Evolutionary conservation across 192 early-diverging fungal species (phyloP).

Genomic region (Diversispora epigaea): DNA sequence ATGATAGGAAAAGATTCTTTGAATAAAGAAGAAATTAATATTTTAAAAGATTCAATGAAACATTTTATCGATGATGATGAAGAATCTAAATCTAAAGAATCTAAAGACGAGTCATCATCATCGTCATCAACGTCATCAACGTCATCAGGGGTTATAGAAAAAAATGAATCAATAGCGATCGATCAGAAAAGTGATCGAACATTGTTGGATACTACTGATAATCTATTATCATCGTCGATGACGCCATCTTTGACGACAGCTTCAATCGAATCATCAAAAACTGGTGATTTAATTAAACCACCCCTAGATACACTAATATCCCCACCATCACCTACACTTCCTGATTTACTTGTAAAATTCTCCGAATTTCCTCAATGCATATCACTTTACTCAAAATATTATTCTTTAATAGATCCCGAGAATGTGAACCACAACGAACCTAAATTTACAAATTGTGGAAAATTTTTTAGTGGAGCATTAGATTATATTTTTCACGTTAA

Average conservation of each 20-base stretch:
- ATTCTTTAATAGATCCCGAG: slow-evolving; percentile 13
- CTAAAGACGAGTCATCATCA: neutral
- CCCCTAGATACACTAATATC: neutral
- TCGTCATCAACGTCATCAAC: neutral
- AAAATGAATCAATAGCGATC: neutral
- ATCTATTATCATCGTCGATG: neutral
- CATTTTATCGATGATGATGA: neutral
- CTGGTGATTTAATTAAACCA: neutral
- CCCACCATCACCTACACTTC: neutral
- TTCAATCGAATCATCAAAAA: neutral
- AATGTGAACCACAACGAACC: slow-evolving; percentile 9
- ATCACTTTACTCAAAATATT: slow-evolving; percentile 20
- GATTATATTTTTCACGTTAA: slow-evolving; percentile 19
- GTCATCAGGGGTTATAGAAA: neutral
- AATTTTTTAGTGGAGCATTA: slow-evolving; percentile 8
- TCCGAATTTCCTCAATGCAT: slow-evolving; percentile 8
- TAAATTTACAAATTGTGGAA: slow-evolving; percentile 17
- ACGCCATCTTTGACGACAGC: neutral
- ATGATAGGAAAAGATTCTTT: neutral
- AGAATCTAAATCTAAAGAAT: too few relatives aligned
- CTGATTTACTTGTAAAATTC: slow-evolving; percentile 10
- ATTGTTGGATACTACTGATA: too few relatives aligned
- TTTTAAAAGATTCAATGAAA: slow-evolving; percentile 15
- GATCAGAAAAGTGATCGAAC: too few relatives aligned
- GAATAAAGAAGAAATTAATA: neutral